A percentile compares a stretch with the other conserved stretches of the same genome.
Conservation (phyloP, 2,329 filamentous ascomycete species). For the Akanthomyces muscarius region DNA sequence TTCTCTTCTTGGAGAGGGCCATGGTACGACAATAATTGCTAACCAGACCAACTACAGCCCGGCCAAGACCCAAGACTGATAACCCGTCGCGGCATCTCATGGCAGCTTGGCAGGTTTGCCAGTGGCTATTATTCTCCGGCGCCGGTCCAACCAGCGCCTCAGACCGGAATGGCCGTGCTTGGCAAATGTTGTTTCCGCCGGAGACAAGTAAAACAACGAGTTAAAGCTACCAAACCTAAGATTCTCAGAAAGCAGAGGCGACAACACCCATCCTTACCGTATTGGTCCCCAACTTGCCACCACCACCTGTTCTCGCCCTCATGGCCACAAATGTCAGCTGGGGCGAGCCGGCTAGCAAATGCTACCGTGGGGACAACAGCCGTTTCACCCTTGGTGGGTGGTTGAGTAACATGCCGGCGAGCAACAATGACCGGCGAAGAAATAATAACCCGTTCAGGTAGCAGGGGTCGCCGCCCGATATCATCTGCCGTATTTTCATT, state of each 20-base stretch:
- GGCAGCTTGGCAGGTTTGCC: background rate
- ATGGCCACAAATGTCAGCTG: constrained; percentile 4
- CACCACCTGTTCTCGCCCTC: background rate
- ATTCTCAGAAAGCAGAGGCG: too few species aligned
- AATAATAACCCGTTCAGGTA: background rate
- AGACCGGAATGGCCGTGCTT: background rate
- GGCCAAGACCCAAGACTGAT: constrained; percentile 7
- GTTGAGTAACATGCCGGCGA: background rate
- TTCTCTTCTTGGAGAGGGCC: too few species aligned
- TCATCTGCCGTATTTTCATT: constrained; percentile 6
- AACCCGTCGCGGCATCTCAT: constrained; percentile 4
- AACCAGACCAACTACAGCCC: background rate
- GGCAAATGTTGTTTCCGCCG: background rate
- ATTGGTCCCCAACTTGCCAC: background rate
- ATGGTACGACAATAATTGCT: background rate
- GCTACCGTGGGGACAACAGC: background rate
- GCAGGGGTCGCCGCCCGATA: background rate
- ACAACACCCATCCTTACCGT: background rate
- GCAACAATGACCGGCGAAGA: background rate
- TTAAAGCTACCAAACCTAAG: too few species aligned
- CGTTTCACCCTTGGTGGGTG: background rate
- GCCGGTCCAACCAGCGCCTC: background rate
- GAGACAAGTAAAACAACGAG: too few species aligned
- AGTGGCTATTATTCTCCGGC: background rate
- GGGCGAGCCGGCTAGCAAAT: background rate